phyloP scores from a whole-genome alignment of 495 filamentous ascomycete species.

The Daldinia decipiens region DNA sequence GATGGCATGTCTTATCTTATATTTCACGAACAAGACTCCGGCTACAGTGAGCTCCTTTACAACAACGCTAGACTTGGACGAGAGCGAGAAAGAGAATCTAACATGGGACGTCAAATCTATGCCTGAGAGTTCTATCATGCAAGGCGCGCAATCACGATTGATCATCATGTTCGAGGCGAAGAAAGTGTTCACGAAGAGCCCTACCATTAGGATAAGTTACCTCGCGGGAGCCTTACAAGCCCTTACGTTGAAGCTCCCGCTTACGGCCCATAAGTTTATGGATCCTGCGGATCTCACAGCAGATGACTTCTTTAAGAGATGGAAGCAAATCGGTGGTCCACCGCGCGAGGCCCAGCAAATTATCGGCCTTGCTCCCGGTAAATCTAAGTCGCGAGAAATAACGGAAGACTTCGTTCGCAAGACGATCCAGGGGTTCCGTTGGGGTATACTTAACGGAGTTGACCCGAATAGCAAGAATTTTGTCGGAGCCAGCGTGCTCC shows the following conservation, averaged over 20 bases:
- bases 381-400: constrained; percentile 63
- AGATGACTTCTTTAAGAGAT: constrained; percentile 98
- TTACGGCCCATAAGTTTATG: constrained; percentile 95
- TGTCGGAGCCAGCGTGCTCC: constrained; percentile 89
- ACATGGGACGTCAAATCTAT: constrained; percentile 86
- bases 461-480: constrained; percentile 93
- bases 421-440: constrained; percentile 82
- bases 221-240: constrained; percentile 94
- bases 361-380: constrained; percentile 69
- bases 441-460: constrained; percentile 84
- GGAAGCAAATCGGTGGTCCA: constrained; percentile 94
- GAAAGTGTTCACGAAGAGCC: constrained; percentile 81
- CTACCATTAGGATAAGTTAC: constrained; percentile 93
- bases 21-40: constrained; percentile 92
- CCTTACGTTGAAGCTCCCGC: constrained; percentile 88
- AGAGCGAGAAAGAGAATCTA: constrained; percentile 70
- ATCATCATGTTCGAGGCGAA: constrained; percentile 93
- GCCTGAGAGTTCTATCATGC: constrained; percentile 81
- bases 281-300: constrained; percentile 81
- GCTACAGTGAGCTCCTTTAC: constrained; percentile 88
- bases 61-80: constrained; percentile 86
- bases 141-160: constrained; percentile 85
- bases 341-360: constrained; percentile 88
- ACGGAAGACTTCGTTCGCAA: constrained; percentile 69
- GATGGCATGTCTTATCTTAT: constrained; percentile 93